Evolutionary conservation across 140 eudicot species (phyloP).

Genomic region (Ambrosia hybrid): DNA sequence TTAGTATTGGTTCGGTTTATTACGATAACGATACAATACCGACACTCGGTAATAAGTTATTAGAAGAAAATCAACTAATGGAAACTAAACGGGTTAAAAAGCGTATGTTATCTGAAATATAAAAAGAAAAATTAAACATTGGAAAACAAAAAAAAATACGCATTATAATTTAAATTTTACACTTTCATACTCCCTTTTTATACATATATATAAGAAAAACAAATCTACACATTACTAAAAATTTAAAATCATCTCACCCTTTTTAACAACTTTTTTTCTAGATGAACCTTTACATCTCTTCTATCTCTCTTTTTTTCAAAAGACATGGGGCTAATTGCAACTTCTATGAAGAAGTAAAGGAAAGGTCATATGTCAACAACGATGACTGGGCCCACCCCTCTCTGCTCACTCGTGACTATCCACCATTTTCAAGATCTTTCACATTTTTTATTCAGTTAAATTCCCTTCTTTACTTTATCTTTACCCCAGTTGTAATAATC

Average conservation of each 20-base stretch:
- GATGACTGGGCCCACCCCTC: slow-evolving; percentile 26
- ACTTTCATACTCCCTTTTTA: no score
- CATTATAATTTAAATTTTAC: no score
- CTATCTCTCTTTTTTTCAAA: not conserved
- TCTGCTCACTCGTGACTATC: slow-evolving; percentile 23
- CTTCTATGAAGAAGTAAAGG: not conserved
- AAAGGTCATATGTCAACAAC: slow-evolving; percentile 22
- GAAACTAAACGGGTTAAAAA: no score
- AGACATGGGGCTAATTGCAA: not conserved
- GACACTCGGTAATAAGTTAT: no score
- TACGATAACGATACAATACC: no score
- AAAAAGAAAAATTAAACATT: no score
- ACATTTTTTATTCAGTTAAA: slow-evolving; percentile 3
- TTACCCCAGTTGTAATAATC: slow-evolving; percentile 20
- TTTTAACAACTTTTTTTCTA: not conserved
- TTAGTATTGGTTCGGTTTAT: no score
- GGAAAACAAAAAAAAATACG: no score
- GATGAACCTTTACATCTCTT: not conserved
- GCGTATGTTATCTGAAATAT: no score
- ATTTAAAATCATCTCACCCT: not conserved
- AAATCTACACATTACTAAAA: no score
- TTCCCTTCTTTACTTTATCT: slow-evolving; percentile 1
- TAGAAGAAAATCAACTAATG: no score
- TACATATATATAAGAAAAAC: no score
- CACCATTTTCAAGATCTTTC: slow-evolving; percentile 26